Evolutionary conservation across 2,329 filamentous ascomycete genomes (phyloP).

Genomic region (Amphichorda felina): DNA sequence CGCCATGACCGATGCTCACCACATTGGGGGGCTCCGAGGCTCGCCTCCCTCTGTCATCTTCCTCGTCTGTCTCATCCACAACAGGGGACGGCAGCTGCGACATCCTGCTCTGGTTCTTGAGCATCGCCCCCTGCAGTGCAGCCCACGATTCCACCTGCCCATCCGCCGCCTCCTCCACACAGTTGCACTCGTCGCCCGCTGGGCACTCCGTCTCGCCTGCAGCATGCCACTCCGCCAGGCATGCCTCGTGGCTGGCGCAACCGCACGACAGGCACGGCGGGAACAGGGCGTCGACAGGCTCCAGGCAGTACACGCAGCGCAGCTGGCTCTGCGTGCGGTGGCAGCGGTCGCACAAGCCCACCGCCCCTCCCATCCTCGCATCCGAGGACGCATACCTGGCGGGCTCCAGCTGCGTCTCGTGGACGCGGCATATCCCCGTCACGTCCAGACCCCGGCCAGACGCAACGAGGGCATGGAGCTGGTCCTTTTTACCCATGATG

Average conservation of each 20-base stretch:
- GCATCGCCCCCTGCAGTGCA: constrained; percentile 27
- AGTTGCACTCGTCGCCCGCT: constrained; percentile 54
- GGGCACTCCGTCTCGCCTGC: constrained; percentile 45
- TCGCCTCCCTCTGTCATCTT: constrained; percentile 15
- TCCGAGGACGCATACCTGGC: constrained; percentile 32
- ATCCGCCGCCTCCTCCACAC: constrained; percentile 40
- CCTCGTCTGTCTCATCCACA: constrained; percentile 15
- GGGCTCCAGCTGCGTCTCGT: constrained; percentile 51
- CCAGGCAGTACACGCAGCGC: constrained; percentile 49
- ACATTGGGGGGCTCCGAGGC: constrained; percentile 23
- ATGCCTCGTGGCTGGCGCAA: constrained; percentile 47
- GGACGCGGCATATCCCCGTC: constrained; percentile 48
- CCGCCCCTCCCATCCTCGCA: constrained; percentile 29
- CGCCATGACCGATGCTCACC: constrained; percentile 8
- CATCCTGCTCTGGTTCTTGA: constrained; percentile 14
- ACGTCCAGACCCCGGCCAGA: constrained; percentile 49
- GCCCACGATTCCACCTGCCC: constrained; percentile 51
- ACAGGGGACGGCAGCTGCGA: constrained; percentile 16
- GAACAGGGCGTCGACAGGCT: constrained; percentile 48
- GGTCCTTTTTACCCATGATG: constrained; percentile 43
- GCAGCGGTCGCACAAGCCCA: constrained; percentile 39
- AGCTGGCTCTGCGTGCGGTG: constrained; percentile 44
- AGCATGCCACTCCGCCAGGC: constrained; percentile 46
- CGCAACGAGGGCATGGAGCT: constrained; percentile 34
- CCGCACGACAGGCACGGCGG: constrained; percentile 51